These are phyloP conservation scores for Syzygium oleosum DNA, from an alignment of 345 rosid genomes.

Conservation along the genomic window DNA sequence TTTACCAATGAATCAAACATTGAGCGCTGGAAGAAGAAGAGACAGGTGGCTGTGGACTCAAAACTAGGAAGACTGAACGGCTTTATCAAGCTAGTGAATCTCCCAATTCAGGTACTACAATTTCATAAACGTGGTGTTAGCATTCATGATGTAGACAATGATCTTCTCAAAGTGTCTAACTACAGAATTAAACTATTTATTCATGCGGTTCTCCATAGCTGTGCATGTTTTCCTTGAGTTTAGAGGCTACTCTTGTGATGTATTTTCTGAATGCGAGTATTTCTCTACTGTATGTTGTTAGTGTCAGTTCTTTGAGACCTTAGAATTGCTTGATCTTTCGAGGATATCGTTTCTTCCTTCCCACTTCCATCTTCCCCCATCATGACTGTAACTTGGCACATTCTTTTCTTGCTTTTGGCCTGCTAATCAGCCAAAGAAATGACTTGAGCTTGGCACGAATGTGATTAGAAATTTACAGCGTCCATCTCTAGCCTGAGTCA, in stretches of 20 bases:
- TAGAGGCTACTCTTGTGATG: not conserved
- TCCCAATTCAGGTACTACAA: slow-evolving; percentile 74
- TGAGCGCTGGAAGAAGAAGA: slow-evolving; percentile 94
- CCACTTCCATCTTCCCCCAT: not conserved
- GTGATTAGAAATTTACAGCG: not conserved
- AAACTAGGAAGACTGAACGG: slow-evolving; percentile 78
- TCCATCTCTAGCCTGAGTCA: not conserved
- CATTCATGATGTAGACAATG: not conserved
- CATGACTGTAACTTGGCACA: not conserved
- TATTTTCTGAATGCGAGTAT: not conserved
- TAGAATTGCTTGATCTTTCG: not conserved
- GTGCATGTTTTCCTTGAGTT: not conserved
- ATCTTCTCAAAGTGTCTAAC: not conserved
- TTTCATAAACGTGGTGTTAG: not conserved
- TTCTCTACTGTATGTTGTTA: not conserved
- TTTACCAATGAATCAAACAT: slow-evolving; percentile 96
- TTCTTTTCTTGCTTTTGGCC: not conserved
- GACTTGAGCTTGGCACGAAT: not conserved
- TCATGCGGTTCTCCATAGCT: not conserved
- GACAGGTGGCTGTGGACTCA: slow-evolving; percentile 89
- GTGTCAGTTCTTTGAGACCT: not conserved
- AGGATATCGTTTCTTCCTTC: not conserved
- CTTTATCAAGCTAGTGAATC: slow-evolving; percentile 62
- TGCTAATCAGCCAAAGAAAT: not conserved
- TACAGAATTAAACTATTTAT: not conserved